Base-by-base conservation (phyloP, 108 stramenopile genomes). In the Discostella stelligeroides region DNA sequence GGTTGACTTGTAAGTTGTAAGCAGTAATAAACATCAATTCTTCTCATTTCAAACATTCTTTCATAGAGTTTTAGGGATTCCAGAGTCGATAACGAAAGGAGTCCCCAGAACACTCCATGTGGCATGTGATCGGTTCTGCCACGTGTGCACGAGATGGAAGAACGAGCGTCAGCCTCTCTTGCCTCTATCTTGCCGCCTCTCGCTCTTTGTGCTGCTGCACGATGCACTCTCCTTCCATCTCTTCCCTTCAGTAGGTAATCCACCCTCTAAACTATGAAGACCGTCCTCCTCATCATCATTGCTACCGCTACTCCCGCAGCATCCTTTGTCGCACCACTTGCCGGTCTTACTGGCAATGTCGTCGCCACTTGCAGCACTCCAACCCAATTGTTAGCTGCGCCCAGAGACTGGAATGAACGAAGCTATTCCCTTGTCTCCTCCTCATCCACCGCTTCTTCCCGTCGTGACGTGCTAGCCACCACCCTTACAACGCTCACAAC, bases 1-100 rank as follows among this genome's bases (percentile, higher is more conserved):
- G 45, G 30, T 76, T 29, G 76, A 76, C 66, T 62, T 76, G 58
- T 60, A 69, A 70, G 24, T 62, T 76, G 58, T 60, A 69, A 70
- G 24, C 34, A 34, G 34, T 34, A 34, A 34, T 34, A 54, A 29
- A 54, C 1, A 11, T 6, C 14, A 0, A 9, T 0, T 54, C 2
- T 28, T 27, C 25, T 14, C 0, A 46, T 17, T 47, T 15, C 6
- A 18, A 8, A n/a, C n/a, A n/a, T 14, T 34, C 6, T 34, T 6
- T 34, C 6, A 34, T 34, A 34, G 34, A 3, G 6, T 3, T 34
- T 3, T 34, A 34, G 34, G 6, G 34, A 34, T n/a, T n/a, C n/a
- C n/a, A n/a, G n/a, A n/a, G n/a, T n/a, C n/a, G n/a, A n/a, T n/a
- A n/a, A n/a, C n/a, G n/a, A n/a, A n/a, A n/a, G n/a, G n/a, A n/a